phyloP scores from a whole-genome alignment of 495 filamentous ascomycete genomes.

The Amphirosellinia nigrospora region DNA sequence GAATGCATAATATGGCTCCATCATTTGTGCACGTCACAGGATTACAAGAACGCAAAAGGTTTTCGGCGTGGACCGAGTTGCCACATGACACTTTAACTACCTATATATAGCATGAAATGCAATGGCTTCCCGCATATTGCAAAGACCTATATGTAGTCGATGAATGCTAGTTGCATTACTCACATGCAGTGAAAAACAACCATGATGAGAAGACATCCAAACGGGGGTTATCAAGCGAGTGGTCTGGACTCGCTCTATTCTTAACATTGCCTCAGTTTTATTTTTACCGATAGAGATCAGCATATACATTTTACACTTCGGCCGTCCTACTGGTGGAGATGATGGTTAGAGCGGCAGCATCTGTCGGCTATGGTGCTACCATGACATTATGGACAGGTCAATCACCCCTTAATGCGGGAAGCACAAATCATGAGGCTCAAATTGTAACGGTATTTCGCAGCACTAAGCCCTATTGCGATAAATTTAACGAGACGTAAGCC shows the following conservation, averaged over 20 bases:
- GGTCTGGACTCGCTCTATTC: not conserved
- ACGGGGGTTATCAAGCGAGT: not conserved
- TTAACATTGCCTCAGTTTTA: not conserved
- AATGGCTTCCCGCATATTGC: not conserved
- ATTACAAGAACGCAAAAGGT: not conserved
- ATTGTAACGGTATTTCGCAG: conserved; percentile 24
- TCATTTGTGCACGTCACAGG: not conserved
- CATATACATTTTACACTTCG: not conserved
- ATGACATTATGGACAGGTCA: not conserved
- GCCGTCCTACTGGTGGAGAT: not conserved
- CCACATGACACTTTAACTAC: not conserved
- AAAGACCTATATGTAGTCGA: not conserved
- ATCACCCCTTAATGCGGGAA: conserved; percentile 1
- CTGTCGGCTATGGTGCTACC: not conserved
- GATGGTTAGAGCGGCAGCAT: not conserved
- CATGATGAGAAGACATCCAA: not conserved
- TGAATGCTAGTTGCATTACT: not conserved
- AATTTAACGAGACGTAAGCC: conserved; percentile 48
- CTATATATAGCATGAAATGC: not conserved
- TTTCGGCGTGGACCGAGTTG: not conserved
- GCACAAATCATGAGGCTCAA: conserved; percentile 22
- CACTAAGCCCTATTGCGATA: conserved; percentile 55
- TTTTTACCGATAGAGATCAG: not conserved
- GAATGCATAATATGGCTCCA: not conserved
- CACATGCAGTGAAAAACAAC: not conserved